Evolutionary conservation across 2,329 filamentous ascomycete genomes (phyloP).

Genomic region (Daldinia eschscholtzii): DNA sequence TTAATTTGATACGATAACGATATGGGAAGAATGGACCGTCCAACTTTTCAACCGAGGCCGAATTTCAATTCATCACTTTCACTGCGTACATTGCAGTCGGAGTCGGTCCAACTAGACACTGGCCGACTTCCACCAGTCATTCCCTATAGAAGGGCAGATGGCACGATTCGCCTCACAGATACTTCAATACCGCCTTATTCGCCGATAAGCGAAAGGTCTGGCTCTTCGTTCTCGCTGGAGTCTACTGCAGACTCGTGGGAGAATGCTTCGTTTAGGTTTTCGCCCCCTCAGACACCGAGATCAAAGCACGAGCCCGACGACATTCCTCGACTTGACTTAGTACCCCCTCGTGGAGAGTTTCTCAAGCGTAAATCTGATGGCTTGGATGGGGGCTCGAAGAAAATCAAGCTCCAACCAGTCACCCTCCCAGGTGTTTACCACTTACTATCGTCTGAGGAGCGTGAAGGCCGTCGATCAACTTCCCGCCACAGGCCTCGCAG

Average conservation of each 20-base stretch:
- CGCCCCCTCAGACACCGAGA: constrained; percentile 40
- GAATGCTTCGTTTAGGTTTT: constrained; percentile 32
- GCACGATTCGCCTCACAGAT: neutral
- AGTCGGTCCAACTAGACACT: constrained; percentile 25
- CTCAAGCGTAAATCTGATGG: constrained; percentile 35
- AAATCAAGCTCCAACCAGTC: constrained; percentile 24
- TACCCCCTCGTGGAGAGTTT: neutral
- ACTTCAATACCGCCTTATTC: constrained; percentile 34
- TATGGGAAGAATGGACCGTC: constrained; percentile 33
- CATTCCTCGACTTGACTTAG: constrained; percentile 15
- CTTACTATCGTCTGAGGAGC: constrained; percentile 14
- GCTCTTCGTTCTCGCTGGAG: constrained; percentile 41
- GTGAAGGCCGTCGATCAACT: neutral
- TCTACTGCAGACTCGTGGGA: constrained; percentile 35
- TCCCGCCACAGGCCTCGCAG: neutral
- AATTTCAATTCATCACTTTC: constrained; percentile 16
- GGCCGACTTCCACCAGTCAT: constrained; percentile 15
- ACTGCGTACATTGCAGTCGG: constrained; percentile 22
- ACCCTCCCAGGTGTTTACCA: constrained; percentile 38
- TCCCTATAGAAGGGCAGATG: constrained; percentile 11
- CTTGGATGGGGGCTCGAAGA: constrained; percentile 20
- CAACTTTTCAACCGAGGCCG: constrained; percentile 19
- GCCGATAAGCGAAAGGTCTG: constrained; percentile 38
- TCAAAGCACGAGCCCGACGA: constrained; percentile 39
- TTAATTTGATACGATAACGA: constrained; percentile 32